Conservation (phyloP, 2,329 filamentous ascomycete species). For the Rosellinia necatrix region DNA sequence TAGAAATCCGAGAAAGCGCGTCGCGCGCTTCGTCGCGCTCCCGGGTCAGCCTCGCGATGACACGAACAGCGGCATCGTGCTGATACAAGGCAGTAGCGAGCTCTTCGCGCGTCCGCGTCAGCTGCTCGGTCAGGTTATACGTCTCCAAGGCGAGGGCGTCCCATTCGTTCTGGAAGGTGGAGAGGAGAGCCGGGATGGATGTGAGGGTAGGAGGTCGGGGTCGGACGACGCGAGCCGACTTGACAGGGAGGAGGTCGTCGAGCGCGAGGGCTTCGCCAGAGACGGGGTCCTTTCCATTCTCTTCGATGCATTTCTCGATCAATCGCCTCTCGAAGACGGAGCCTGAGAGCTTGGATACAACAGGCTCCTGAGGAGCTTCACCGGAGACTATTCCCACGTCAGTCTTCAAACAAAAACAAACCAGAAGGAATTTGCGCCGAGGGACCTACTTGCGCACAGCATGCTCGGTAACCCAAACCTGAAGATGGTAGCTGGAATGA, state of each 20-base stretch:
- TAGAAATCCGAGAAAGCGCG: constrained; percentile 82
- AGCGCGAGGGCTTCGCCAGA: constrained; percentile 81
- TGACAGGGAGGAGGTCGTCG: constrained; percentile 87
- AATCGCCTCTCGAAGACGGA: constrained; percentile 93
- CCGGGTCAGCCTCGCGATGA: constrained; percentile 87
- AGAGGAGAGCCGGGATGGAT: constrained; percentile 91
- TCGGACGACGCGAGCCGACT: constrained; percentile 80
- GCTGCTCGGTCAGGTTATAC: constrained; percentile 86
- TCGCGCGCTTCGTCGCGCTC: constrained; percentile 93
- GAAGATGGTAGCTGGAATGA: too few relatives aligned
- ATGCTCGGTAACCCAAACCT: too few relatives aligned
- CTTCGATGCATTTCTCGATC: constrained; percentile 91
- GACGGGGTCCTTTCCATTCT: constrained; percentile 90
- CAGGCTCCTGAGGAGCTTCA: constrained; percentile 92
- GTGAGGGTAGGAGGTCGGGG: constrained; percentile 92
- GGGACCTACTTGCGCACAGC: constrained; percentile 53
- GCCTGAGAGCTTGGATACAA: constrained; percentile 95
- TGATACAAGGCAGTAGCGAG: constrained; percentile 93
- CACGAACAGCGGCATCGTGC: constrained; percentile 93
- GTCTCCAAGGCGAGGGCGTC: constrained; percentile 90
- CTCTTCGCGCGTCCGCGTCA: constrained; percentile 89
- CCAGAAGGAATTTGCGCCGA: neutral
- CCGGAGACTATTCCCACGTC: constrained; percentile 73
- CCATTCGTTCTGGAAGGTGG: constrained; percentile 98
- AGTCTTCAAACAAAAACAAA: constrained; percentile 23